A percentile compares a stretch with the other conserved stretches of the same genome.
Evolutionary conservation across 1,284 basidiomycete species (phyloP).

Genomic region (Sporisorium sorghi): DNA sequence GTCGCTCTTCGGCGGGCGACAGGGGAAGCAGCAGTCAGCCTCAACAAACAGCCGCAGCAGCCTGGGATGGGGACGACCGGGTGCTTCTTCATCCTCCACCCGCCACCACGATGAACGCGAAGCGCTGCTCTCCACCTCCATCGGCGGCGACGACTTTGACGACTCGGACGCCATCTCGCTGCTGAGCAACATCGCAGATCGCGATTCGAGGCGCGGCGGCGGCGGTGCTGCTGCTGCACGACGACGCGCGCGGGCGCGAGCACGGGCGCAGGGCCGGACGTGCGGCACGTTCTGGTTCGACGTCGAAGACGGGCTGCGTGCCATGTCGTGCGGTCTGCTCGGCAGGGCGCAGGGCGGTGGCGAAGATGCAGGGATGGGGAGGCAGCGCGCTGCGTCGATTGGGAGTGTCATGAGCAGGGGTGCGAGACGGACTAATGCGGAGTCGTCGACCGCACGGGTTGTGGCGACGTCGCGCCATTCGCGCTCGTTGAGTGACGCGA

Average conservation of each 20-base stretch:
- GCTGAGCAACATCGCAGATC: conserved; percentile 57
- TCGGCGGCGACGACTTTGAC: conserved; percentile 49
- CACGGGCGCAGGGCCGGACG: conserved; percentile 29
- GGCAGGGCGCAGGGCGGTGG: conserved; percentile 7
- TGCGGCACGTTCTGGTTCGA: conserved; percentile 33
- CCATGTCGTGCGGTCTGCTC: conserved; percentile 36
- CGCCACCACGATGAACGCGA: conserved; percentile 24
- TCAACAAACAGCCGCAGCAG: background rate
- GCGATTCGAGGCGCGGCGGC: conserved; percentile 37
- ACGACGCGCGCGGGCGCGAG: conserved; percentile 30
- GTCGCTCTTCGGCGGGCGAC: conserved; percentile 38
- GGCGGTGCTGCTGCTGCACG: conserved; percentile 20
- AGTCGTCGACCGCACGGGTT: background rate
- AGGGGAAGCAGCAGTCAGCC: conserved; percentile 1
- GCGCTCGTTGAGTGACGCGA: conserved; percentile 34
- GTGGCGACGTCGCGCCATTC: conserved; percentile 25
- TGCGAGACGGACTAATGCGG: conserved; percentile 14
- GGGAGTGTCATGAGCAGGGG: conserved; percentile 43
- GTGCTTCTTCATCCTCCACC: conserved; percentile 8
- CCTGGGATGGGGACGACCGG: conserved; percentile 28
- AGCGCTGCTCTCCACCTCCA: conserved; percentile 14
- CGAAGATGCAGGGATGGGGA: background rate
- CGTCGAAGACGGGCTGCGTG: conserved; percentile 16
- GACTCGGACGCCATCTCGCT: conserved; percentile 62
- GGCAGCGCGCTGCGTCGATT: conserved; percentile 33